Percentiles rank a stretch among this genome's conserved stretches.
Conservation (phyloP, 371 early-diverging fungal genomes). For the Syncephalastrum monosporum region DNA sequence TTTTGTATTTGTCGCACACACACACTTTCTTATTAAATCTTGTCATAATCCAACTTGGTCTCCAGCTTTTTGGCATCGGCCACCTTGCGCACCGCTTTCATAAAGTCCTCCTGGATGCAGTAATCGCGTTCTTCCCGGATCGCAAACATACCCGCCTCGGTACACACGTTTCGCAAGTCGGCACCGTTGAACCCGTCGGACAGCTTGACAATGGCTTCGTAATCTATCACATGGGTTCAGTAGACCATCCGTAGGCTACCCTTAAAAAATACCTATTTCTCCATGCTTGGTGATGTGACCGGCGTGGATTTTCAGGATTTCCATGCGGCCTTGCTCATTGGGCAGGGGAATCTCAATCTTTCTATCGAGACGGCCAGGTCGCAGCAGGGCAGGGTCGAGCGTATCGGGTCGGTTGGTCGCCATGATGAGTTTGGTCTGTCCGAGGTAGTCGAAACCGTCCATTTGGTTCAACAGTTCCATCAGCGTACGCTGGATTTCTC, state of each 20-base stretch:
- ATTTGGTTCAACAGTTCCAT: conserved; percentile 99
- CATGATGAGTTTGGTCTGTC: conserved; percentile 99
- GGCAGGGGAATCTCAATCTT: conserved; percentile 99
- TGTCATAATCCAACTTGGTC: conserved; percentile 96
- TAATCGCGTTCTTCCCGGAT: conserved; percentile 99
- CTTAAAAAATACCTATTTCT: conserved; percentile 73
- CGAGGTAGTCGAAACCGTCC: conserved; percentile 99
- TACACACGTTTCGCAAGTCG: conserved; percentile 99
- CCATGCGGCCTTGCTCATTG: conserved; percentile 87
- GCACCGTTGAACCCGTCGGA: conserved; percentile 99
- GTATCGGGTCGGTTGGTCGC: conserved; percentile 99
- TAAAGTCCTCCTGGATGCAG: conserved; percentile 98
- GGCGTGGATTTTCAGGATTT: conserved; percentile 98
- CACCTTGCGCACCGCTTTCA: conserved; percentile 99
- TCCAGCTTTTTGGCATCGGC: conserved; percentile 99
- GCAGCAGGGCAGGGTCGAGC: conserved; percentile 97
- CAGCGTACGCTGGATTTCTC: conserved; percentile 99
- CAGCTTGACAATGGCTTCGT: conserved; percentile 98
- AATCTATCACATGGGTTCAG: conserved; percentile 59
- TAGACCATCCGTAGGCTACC: not conserved
- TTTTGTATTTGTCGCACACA: too few species aligned
- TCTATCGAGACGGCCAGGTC: conserved; percentile 98
- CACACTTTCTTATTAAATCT: conserved; percentile 50
- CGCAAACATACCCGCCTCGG: conserved; percentile 99
- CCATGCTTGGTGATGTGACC: conserved; percentile 93